phyloP scores from a whole-genome alignment of 2,329 filamentous ascomycete genomes.

The Venturia pyrina region DNA sequence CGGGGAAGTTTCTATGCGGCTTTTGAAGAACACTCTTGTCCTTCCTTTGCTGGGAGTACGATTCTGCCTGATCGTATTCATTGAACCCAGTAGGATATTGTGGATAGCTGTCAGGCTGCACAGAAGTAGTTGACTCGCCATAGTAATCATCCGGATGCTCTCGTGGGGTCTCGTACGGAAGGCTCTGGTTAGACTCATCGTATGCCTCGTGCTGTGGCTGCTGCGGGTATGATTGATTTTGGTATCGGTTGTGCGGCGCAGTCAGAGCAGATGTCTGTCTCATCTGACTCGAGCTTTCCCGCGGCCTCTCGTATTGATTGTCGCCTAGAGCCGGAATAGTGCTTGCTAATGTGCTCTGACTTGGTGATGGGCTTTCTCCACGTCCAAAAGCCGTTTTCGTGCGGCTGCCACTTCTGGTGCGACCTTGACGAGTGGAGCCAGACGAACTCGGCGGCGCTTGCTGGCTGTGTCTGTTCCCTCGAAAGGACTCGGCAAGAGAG shows the following conservation, averaged over 20 bases:
- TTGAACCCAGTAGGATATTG: conserved; percentile 11
- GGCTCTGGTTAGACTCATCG: neutral
- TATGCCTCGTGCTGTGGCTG: conserved; percentile 5
- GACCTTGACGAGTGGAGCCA: conserved; percentile 22
- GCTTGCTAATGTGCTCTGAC: conserved; percentile 7
- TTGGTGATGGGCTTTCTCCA: conserved; percentile 17
- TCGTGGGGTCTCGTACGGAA: neutral
- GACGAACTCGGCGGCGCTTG: conserved; percentile 18
- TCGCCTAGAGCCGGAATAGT: conserved; percentile 4
- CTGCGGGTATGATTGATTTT: neutral
- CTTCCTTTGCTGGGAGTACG: neutral
- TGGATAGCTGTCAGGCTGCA: conserved; percentile 5
- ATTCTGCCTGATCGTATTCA: neutral
- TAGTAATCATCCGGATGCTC: conserved; percentile 2
- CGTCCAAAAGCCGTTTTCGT: conserved; percentile 34
- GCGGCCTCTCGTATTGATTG: conserved; percentile 3
- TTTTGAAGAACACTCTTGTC: conserved; percentile 12
- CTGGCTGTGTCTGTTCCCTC: conserved; percentile 21
- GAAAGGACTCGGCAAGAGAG: conserved; percentile 34
- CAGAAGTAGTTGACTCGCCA: conserved; percentile 1
- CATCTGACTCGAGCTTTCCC: neutral
- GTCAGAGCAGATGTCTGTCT: neutral
- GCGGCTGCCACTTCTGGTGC: conserved; percentile 23
- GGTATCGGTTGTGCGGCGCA: conserved; percentile 2
- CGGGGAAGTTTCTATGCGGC: conserved; percentile 8